Base-by-base conservation (phyloP, 495 filamentous ascomycete genomes). In the Xylaria intraflava region DNA sequence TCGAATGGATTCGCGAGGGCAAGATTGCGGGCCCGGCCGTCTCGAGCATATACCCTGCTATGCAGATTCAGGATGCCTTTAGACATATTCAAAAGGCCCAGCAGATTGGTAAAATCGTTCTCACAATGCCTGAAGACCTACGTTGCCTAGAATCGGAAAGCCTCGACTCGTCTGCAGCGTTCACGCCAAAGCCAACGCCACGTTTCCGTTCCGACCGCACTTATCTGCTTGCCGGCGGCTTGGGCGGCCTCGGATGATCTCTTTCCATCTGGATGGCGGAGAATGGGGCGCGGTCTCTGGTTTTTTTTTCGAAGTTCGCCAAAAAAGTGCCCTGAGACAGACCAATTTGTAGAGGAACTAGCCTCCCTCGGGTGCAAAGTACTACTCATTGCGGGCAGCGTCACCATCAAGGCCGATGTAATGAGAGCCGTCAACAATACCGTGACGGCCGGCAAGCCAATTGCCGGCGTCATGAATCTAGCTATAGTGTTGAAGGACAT, bases 321-420 rank as follows among this genome's bases (percentile, higher is more conserved):
- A 27, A 35, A 16, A 26, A n/a, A 49, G 12, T 2, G 9, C 3
- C 22, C 22, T 2, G 16, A 39, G 8, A 30, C 35, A 14, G 33
- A 39, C 2, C 7, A 48, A 1, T 30, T 56, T 14, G 11, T 45
- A 6, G 20, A 55, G 0, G 53, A 60, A 12, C 40, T 62, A 4
- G 17, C 11, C 8, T 22, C 41, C 9, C 23, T 53, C 27, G 70
- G 67, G 7, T 61, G 68, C 35, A 53, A 51, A 9, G 61, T 68
- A 6, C 36, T 61, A 14, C 46, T 70, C 1, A 55, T 64, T 26
- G 50, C 56, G 27, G 70, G 69, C 36, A 20, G 84, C 62, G 53
- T 87, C 58, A 62, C 83, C 27, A 80, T 83, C 56, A 81, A 81
- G 2, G 53, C 64, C 24, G 83, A 87, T 60, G 80, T 87, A 12